These are phyloP conservation scores for Hyaloscypha bicolor DNA, from an alignment of 495 filamentous ascomycete genomes.

Conservation along the genomic window DNA sequence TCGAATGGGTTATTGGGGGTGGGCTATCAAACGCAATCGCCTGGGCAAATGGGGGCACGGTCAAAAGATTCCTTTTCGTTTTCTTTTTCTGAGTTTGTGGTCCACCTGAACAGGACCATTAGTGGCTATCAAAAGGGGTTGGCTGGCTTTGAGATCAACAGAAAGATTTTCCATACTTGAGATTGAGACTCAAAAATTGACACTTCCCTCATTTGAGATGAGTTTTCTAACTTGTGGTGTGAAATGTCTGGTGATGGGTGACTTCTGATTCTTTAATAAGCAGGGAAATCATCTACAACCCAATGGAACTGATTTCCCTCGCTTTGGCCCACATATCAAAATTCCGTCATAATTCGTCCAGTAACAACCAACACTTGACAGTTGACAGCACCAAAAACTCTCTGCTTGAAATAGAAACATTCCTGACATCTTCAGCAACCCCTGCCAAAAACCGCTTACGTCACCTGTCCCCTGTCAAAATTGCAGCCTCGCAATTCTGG, in stretches of 20 bases:
- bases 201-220: constrained; percentile 14
- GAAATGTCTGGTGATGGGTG: not conserved
- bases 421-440: no score
- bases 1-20: constrained; percentile 11
- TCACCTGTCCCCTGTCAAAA: not conserved
- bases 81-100: constrained; percentile 10
- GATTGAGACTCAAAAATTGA: constrained; percentile 25
- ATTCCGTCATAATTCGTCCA: no score
- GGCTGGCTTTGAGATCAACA: constrained; percentile 30
- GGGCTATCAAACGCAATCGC: constrained; percentile 19
- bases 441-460: not conserved
- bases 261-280: no score
- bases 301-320: no score
- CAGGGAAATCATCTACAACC: no score
- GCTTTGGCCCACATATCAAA: no score
- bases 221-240: not conserved
- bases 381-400: no score
- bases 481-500: not conserved
- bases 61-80: constrained; percentile 36
- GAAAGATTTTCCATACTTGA: constrained; percentile 32
- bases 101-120: constrained; percentile 22
- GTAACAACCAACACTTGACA: no score
- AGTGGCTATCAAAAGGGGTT: constrained; percentile 36
- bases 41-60: constrained; percentile 28
- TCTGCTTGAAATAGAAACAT: no score